phyloP scores from a whole-genome alignment of 2,329 filamentous ascomycete species.

The Fusarium gaditjirri region DNA sequence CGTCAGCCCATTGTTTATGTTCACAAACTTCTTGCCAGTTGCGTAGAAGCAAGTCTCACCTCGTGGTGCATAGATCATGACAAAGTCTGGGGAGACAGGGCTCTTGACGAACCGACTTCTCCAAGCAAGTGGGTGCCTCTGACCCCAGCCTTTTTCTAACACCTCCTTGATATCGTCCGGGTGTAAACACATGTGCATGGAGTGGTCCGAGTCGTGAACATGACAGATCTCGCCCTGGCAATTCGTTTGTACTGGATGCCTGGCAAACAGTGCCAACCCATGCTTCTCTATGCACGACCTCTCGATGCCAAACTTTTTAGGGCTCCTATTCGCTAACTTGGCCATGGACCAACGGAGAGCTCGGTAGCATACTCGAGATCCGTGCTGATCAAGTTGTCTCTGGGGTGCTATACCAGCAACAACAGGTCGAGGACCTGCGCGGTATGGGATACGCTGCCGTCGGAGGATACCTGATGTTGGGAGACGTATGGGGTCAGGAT shows the following conservation, averaged over 20 bases:
- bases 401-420: constrained; percentile 85
- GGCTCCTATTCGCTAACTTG: constrained; percentile 58
- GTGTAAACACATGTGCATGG: constrained; percentile 83
- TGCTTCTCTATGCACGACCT: constrained; percentile 86
- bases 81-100: constrained; percentile 79
- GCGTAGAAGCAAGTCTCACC: constrained; percentile 48
- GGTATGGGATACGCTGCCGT: constrained; percentile 64
- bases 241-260: constrained; percentile 72
- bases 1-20: not conserved
- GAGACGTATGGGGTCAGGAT: constrained; percentile 60
- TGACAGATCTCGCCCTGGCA: constrained; percentile 87
- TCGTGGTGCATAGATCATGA: constrained; percentile 85
- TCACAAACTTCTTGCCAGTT: not conserved
- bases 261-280: constrained; percentile 78
- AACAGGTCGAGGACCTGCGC: constrained; percentile 70
- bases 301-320: constrained; percentile 65
- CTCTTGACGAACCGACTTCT: constrained; percentile 70
- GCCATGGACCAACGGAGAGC: constrained; percentile 64
- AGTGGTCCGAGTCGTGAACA: constrained; percentile 79
- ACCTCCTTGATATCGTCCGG: constrained; percentile 79
- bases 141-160: constrained; percentile 81
- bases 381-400: constrained; percentile 77
- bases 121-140: constrained; percentile 74
- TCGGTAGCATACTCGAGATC: constrained; percentile 63
- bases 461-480: constrained; percentile 69